Conservation (phyloP, 2,329 filamentous ascomycete genomes). For the Cryphonectria naterciae region DNA sequence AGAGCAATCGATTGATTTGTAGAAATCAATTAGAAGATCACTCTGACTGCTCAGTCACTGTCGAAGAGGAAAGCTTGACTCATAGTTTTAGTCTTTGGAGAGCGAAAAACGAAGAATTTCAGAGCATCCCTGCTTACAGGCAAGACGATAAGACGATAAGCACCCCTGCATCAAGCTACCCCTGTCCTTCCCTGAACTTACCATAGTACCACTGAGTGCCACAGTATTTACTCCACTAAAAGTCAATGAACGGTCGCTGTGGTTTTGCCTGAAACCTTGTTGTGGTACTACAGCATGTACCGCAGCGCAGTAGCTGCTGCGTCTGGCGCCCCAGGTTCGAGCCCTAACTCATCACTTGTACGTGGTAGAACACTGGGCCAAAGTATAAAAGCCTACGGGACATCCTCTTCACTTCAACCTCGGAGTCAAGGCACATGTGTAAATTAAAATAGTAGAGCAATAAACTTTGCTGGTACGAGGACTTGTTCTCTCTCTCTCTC, state of each 20-base stretch:
- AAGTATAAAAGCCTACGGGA: neutral
- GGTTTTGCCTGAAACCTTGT: too few species aligned
- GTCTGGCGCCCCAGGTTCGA: neutral
- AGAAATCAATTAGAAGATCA: neutral
- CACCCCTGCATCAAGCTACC: neutral
- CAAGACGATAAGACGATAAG: neutral
- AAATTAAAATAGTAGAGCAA: neutral
- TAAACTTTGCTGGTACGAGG: neutral
- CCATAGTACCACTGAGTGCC: too few species aligned
- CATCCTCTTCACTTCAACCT: neutral
- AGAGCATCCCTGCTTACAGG: neutral
- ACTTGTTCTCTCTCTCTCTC: neutral
- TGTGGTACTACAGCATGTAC: too few species aligned
- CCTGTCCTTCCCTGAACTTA: neutral
- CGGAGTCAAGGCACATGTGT: neutral
- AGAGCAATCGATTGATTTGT: neutral
- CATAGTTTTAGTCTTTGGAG: neutral
- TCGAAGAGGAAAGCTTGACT: conserved; percentile 6
- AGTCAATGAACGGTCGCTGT: neutral
- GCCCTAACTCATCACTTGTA: neutral
- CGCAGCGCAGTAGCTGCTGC: neutral
- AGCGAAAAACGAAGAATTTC: neutral
- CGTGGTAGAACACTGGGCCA: neutral
- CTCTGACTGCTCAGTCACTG: neutral
- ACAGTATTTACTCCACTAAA: neutral